Evolutionary conservation across 495 filamentous ascomycete species (phyloP), one percentile per base, ranked within the genome.

Genomic region (Daldinia loculata): DNA sequence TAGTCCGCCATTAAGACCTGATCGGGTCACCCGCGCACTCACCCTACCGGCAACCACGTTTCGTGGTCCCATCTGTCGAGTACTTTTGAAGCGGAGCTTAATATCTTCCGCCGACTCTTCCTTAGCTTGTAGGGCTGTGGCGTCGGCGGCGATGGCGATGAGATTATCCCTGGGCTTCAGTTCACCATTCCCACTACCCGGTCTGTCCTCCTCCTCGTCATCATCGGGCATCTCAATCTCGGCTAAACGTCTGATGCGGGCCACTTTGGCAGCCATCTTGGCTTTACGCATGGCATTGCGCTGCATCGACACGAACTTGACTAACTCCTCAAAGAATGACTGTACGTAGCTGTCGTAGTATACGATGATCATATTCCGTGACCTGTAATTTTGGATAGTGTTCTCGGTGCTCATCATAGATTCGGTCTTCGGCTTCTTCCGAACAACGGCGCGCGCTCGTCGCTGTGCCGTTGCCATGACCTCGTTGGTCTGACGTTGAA

Each of bases 261-360:
- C 84, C 51, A 89, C 84, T 69, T 84, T 88, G 32, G 87, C 88
- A 19, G 86, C 85, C 85, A 89, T 90, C 78, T 91, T 94, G 58
- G 88, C 92, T 75, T 92, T 93, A 57, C 94, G 89, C 68, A 97
- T 87, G 65, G 90, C 85, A 79, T 95, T 96, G 68, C 94, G 84
- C 41, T 91, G 89, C n/a, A 87, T 84, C 50, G 90, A 91, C 51
- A 97, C 91, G 62, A 89, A 87, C 64, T 91, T 91, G 53, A 95
- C 93, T 32, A 96, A 81, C 55, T 88, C 83, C 75, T 97, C 93
- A 64, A 97, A 92, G 6, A 87, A 84, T 36, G 88, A 86, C 75
- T 97, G 94, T 11, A 93, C 90, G 63, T 92, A 89, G 71, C 91
- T 91, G 76, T 97, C 93, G 77, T 97, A 97, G 77, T 94, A 92